Evolutionary conservation across 1,284 basidiomycete species (phyloP).

Genomic region (Phaffia rhodozyma): DNA sequence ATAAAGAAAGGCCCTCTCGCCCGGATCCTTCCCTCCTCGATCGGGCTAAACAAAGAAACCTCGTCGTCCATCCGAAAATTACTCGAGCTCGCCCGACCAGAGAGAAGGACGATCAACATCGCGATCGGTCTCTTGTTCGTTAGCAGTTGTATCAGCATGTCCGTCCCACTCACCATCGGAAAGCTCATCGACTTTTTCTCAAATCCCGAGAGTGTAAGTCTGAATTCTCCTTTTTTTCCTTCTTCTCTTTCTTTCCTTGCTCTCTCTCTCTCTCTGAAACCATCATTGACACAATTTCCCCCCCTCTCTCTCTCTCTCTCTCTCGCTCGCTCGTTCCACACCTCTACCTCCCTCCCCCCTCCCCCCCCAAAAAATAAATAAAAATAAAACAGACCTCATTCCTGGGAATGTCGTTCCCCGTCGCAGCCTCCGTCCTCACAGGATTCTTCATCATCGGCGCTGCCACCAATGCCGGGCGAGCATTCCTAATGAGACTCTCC

Average conservation of each 20-base stretch:
- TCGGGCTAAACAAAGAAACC: neutral
- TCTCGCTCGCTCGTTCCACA: too few species aligned
- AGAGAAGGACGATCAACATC: conserved; percentile 54
- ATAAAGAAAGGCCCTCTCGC: neutral
- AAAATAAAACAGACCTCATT: conserved; percentile 58
- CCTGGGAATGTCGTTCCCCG: conserved; percentile 59
- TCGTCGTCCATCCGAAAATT: conserved; percentile 49
- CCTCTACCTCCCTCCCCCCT: too few species aligned
- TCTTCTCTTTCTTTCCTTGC: conserved; percentile 8
- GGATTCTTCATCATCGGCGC: conserved; percentile 78
- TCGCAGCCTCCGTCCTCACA: conserved; percentile 65
- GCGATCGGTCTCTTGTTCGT: conserved; percentile 49
- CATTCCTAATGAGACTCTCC: conserved; percentile 74
- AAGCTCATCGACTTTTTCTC: conserved; percentile 87
- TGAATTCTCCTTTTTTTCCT: neutral
- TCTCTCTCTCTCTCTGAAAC: neutral
- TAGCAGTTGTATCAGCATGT: conserved; percentile 60
- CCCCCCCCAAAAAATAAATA: too few species aligned
- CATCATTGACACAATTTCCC: too few species aligned
- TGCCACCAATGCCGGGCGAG: conserved; percentile 71
- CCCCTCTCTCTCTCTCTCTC: too few species aligned
- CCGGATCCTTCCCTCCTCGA: neutral
- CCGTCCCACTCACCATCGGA: conserved; percentile 78
- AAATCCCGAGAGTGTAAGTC: conserved; percentile 42
- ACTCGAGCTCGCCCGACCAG: conserved; percentile 60